A percentile compares a stretch with the other conserved stretches of the same genome.
Evolutionary conservation across 805 yeast species (phyloP).

Genomic region (Candida tammaniensis): DNA sequence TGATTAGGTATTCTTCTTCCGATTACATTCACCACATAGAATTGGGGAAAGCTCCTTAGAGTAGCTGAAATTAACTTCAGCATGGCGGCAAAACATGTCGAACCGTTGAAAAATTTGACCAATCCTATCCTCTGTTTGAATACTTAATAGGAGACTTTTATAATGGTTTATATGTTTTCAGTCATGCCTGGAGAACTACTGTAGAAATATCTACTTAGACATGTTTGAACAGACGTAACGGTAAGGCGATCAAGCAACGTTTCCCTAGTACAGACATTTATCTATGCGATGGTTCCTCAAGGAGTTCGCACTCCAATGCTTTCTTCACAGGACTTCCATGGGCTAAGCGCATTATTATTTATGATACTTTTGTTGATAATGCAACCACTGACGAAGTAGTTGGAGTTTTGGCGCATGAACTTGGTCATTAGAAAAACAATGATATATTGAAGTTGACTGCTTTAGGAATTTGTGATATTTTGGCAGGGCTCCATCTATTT

Average conservation of each 20-base stretch:
- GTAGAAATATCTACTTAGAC: too few relatives aligned
- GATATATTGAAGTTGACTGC: neutral
- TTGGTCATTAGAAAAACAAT: constrained; percentile 6
- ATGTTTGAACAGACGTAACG: too few relatives aligned
- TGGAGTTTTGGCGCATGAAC: constrained; percentile 5
- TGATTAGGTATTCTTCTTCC: too few relatives aligned
- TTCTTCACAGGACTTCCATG: constrained; percentile 94
- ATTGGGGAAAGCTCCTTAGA: too few relatives aligned
- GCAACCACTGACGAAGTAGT: constrained; percentile 61
- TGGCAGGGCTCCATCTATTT: constrained; percentile 5
- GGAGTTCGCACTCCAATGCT: constrained; percentile 95
- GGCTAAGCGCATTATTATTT: constrained; percentile 91
- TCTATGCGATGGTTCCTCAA: constrained; percentile 92
- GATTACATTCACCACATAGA: too few relatives aligned
- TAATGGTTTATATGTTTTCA: too few relatives aligned
- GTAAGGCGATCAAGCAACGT: constrained; percentile 64
- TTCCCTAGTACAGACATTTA: constrained; percentile 83
- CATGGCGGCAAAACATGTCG: too few relatives aligned
- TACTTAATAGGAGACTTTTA: too few relatives aligned
- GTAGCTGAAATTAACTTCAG: too few relatives aligned
- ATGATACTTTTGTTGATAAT: constrained; percentile 81
- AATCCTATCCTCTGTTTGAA: too few relatives aligned
- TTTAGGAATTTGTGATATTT: neutral
- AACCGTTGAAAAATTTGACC: too few relatives aligned
- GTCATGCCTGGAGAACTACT: too few relatives aligned